A percentile compares a stretch with the other conserved stretches of the same genome.
These are phyloP conservation scores for Leavenworthia alabamica DNA, from an alignment of 345 rosid species.

Conservation along the genomic window DNA sequence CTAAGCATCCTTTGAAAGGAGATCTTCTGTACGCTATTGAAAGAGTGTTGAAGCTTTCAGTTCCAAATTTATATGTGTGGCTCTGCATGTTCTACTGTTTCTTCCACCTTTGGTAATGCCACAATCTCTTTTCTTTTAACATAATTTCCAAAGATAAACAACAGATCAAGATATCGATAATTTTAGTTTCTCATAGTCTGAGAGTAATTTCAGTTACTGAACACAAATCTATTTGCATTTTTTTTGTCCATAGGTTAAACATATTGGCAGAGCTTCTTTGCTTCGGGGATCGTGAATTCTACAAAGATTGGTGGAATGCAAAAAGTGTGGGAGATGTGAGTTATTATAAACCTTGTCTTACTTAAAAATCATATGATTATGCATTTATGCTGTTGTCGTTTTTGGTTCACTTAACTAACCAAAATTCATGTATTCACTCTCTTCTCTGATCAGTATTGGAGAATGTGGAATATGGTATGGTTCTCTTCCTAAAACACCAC, in stretches of 20 bases:
- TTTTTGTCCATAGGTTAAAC: conserved; percentile 61
- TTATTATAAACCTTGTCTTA: neutral
- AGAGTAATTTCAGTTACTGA: too few relatives aligned
- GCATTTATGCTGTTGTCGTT: neutral
- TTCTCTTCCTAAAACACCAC: conserved; percentile 17
- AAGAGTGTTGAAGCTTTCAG: conserved; percentile 96
- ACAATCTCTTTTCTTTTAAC: neutral
- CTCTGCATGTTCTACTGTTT: conserved; percentile 99
- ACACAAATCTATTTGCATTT: neutral
- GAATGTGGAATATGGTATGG: conserved; percentile 99
- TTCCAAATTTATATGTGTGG: conserved; percentile 93
- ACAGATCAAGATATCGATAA: neutral
- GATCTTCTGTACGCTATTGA: conserved; percentile 72
- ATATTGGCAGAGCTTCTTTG: conserved; percentile 91
- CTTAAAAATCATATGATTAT: neutral
- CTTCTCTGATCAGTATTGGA: conserved; percentile 78
- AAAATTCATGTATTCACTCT: conserved; percentile 8
- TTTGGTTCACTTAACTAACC: conserved; percentile 4
- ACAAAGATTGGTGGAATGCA: conserved; percentile 99
- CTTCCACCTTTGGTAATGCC: conserved; percentile 85
- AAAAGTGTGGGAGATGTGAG: conserved; percentile 86
- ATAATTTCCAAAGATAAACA: neutral
- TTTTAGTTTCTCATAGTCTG: too few relatives aligned
- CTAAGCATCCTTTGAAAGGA: conserved; percentile 93
- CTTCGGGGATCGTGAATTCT: conserved; percentile 97